phyloP scores from a whole-genome alignment of 768 basidiomycete species.

The Fomitopsis pulvina region DNA sequence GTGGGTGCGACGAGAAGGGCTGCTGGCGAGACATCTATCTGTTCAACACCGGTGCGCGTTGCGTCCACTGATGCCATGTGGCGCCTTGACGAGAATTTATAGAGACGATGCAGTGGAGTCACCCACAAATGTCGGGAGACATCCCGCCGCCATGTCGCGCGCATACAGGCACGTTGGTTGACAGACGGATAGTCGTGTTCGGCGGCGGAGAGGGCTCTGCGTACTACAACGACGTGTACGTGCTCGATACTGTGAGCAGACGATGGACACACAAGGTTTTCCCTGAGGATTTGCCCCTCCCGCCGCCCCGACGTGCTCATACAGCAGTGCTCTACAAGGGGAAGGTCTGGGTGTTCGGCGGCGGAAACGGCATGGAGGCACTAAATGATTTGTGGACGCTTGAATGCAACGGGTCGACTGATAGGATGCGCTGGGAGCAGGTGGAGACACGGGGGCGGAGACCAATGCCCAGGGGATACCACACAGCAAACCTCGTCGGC shows the following conservation, averaged over 20 bases:
- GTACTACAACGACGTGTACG: constrained; percentile 80
- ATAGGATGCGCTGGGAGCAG: constrained; percentile 51
- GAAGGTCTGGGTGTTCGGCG: constrained; percentile 84
- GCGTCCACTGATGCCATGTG: not conserved
- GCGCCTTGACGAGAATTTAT: not conserved
- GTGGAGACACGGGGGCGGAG: constrained; percentile 46
- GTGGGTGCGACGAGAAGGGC: constrained; percentile 80
- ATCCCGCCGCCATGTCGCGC: constrained; percentile 79
- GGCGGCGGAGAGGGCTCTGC: constrained; percentile 80
- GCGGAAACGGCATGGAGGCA: constrained; percentile 89
- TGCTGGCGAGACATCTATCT: constrained; percentile 73
- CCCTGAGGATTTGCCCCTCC: constrained; percentile 14
- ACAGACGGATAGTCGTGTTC: constrained; percentile 73
- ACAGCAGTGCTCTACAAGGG: constrained; percentile 68
- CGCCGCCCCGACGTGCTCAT: constrained; percentile 74
- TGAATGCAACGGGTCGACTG: constrained; percentile 44
- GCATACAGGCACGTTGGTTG: constrained; percentile 81
- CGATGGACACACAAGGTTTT: constrained; percentile 52
- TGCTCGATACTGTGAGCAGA: constrained; percentile 72
- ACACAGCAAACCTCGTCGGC: constrained; percentile 82
- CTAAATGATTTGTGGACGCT: constrained; percentile 88
- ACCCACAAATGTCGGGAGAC: constrained; percentile 71
- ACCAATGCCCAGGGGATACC: constrained; percentile 75
- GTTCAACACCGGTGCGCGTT: constrained; percentile 67
- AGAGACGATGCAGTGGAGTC: constrained; percentile 91